Percentiles rank a stretch among this genome's conserved stretches.
phyloP scores from a whole-genome alignment of 2,329 filamentous ascomycete species.

The Elsinoe australis region DNA sequence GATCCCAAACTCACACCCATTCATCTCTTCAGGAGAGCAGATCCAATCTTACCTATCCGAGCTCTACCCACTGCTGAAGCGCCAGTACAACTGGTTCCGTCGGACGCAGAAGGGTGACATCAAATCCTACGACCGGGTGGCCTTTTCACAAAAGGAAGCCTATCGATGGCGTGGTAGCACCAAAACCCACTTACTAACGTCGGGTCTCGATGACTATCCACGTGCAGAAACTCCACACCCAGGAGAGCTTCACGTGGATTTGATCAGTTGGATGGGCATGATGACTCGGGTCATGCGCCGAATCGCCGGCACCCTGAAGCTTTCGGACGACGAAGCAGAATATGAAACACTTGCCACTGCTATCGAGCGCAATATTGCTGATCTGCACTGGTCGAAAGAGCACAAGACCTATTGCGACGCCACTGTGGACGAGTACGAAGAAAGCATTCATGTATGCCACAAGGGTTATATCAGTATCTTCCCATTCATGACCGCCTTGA shows the following conservation, averaged over 20 bases:
- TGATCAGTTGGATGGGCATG: slow-evolving; percentile 96
- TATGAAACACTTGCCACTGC: slow-evolving; percentile 65
- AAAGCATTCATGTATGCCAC: slow-evolving; percentile 82
- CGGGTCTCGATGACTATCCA: slow-evolving; percentile 92
- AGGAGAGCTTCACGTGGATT: slow-evolving; percentile 87
- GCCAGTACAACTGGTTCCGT: slow-evolving; percentile 91
- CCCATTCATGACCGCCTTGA: slow-evolving; percentile 78
- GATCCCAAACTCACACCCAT: slow-evolving; percentile 21
- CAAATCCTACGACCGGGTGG: slow-evolving; percentile 81
- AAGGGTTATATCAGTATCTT: slow-evolving; percentile 94
- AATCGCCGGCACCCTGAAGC: slow-evolving; percentile 67
- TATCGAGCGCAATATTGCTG: slow-evolving; percentile 78
- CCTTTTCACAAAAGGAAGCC: slow-evolving; percentile 80
- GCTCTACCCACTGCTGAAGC: slow-evolving; percentile 78
- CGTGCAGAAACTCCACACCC: slow-evolving; percentile 89
- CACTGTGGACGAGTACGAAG: slow-evolving; percentile 91
- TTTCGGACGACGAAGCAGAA: slow-evolving; percentile 66
- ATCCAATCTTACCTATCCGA: slow-evolving; percentile 64
- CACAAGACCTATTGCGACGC: slow-evolving; percentile 86
- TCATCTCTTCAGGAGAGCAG: slow-evolving; percentile 54
- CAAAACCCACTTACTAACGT: slow-evolving; percentile 78
- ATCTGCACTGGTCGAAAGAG: slow-evolving; percentile 83
- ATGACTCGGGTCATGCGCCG: slow-evolving; percentile 81
- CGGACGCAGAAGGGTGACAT: slow-evolving; percentile 85
- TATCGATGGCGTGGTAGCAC: slow-evolving; percentile 94